Base-by-base conservation (phyloP, 768 basidiomycete genomes). In the Dioszegia aurantiaca region DNA sequence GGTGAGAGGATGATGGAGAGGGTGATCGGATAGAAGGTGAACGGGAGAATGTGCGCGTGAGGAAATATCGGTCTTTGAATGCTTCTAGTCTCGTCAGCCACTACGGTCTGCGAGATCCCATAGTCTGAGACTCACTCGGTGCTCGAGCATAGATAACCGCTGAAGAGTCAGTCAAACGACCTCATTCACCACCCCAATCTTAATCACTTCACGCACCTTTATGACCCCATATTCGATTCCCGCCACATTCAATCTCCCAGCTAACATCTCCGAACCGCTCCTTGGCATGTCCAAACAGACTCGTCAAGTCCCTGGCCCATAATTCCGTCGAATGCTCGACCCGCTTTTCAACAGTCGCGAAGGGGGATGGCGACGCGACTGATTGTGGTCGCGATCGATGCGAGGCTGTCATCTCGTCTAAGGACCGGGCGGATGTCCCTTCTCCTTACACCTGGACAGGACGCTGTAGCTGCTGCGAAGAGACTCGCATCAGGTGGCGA, bases 111-210 rank as follows among this genome's bases (percentile, higher is more conserved):
- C 19, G 1, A n/a, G 5, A 4, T 36, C 21, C 44, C 10, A 57
- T 33, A 36, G 30, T 19, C 39, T 1, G 12, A 33, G 45, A 67
- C 71, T 63, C 23, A 75, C 90, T 91, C 2, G 91, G 90, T 16
- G 92, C 92, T 54, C 94, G 87, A 41, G 91, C 90, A 64, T 98
- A 97, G 0, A 97, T 87, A 68, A 97, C 86, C 19, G 94, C 93
- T 69, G 33, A 30, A 52, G 27, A 45, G 16, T 12, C 27, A 23
- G 47, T 39, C n/a, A n/a, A n/a, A 58, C 31, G 19, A 21, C 21
- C 19, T 45, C 46, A 28, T 37, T 23, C 30, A 51, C 21, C 51
- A 17, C 54, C 36, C 53, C 55, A 53, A 40, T 23, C 23, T 26
- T n/a, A 6, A 24, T 4, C 45, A 42, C 12, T 6, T 27, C 9